Evolutionary conservation across 2,329 filamentous ascomycete species (phyloP), one percentile per base, ranked within the genome.

Genomic region (Bisporella sp.): DNA sequence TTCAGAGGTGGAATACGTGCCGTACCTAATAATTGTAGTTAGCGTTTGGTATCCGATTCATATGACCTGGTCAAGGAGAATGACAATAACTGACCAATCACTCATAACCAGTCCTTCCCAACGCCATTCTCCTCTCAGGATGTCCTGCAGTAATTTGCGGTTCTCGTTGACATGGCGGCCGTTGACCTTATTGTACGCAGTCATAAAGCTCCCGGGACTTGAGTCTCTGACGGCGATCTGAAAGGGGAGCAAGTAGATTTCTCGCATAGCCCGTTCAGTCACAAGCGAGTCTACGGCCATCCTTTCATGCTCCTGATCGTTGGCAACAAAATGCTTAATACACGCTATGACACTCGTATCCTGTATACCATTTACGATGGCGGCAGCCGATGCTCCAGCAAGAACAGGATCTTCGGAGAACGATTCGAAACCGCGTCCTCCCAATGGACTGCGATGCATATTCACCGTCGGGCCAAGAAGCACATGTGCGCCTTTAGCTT

Each of bases 401-500:
- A 76, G 65, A 42, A 69, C 64, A 5, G 73, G 73, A 50, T 76
- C 73, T 52, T 76, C 71, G 9, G 69, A 71, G 52, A 72, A 74
- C 12, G 67, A 70, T 54, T 75, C 73, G 51, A 75, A 75, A 43
- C 69, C 71, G 21, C 73, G 68, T 2, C 72, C 73, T 8, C 72
- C 71, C 0, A 75, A 65, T 0, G 72, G 73, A 5, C 68, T 66
- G 4, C 72, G 67, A 37, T 73, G 70, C 30, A 74, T 73, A 58
- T 69, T 75, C n/a, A 76, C 69, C 0, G 73, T 77, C 1, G 87
- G 87, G 1, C 84, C 86, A 5, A 90, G 72, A 56, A 85, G 77
- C 7, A 87, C 76, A 59, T 89, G 83, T 6, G 85, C 77, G 47
- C 82, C 84, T 66, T 90, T 90, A 48, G 68, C 77, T 52, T 73